Evolutionary conservation across 2,329 filamentous ascomycete species (phyloP).

Genomic region (Talaromyces amestolkiae): DNA sequence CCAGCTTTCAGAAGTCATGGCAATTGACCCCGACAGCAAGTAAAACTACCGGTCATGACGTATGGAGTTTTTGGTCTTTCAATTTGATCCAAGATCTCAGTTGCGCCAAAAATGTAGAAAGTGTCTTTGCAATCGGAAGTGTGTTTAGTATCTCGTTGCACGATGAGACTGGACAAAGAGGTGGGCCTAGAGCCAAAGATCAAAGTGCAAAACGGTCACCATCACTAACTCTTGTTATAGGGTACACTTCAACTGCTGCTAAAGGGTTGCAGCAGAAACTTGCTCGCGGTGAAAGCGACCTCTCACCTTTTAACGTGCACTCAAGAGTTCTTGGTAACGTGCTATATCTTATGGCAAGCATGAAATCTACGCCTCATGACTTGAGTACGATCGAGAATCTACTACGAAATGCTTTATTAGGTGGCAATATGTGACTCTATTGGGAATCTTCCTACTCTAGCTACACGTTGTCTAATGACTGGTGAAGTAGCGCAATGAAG

Average conservation of each 20-base stretch:
- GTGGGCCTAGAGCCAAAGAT: constrained; percentile 30
- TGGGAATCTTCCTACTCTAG: background rate
- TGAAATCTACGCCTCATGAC: constrained; percentile 48
- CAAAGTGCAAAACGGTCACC: background rate
- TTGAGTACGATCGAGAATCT: constrained; percentile 42
- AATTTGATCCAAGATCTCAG: constrained; percentile 61
- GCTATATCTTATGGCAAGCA: constrained; percentile 60
- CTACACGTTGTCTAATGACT: background rate
- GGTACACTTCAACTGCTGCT: constrained; percentile 58
- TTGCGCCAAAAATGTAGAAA: constrained; percentile 54
- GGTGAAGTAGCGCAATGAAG: background rate
- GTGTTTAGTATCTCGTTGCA: constrained; percentile 66
- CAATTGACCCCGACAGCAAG: constrained; percentile 9
- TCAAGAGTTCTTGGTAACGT: constrained; percentile 61
- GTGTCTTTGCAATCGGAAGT: constrained; percentile 71
- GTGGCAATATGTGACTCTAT: background rate
- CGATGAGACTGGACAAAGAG: constrained; percentile 46
- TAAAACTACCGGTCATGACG: constrained; percentile 16
- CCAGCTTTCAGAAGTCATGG: constrained; percentile 55
- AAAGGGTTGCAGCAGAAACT: constrained; percentile 53
- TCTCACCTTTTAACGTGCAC: constrained; percentile 48
- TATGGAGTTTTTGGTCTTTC: constrained; percentile 72
- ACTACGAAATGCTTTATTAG: background rate
- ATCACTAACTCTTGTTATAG: constrained; percentile 30
- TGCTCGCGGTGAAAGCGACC: constrained; percentile 35